These are phyloP conservation scores for Neonectria magnoliae DNA, from an alignment of 2,329 filamentous ascomycete genomes.

Conservation along the genomic window DNA sequence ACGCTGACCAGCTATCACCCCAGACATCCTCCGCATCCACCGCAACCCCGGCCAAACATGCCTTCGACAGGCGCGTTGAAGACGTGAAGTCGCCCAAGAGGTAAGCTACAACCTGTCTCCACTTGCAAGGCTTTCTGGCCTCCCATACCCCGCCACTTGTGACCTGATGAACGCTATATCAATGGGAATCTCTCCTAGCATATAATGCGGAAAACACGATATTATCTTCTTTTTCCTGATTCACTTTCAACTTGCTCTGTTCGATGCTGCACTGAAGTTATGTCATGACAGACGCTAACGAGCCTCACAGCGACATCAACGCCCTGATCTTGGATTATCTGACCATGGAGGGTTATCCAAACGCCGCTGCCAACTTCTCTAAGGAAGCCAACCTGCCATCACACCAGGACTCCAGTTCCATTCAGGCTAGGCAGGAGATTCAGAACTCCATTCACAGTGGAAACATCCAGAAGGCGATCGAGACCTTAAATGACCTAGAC, in stretches of 20 bases:
- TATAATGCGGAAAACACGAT: constrained; percentile 88
- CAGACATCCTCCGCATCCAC: constrained; percentile 79
- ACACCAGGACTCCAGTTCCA: constrained; percentile 76
- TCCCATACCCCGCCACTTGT: constrained; percentile 11
- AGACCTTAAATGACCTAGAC: constrained; percentile 87
- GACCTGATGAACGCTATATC: constrained; percentile 84
- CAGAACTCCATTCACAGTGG: constrained; percentile 86
- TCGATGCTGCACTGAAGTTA: constrained; percentile 7
- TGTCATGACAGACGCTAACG: constrained; percentile 40
- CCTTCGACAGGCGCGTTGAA: constrained; percentile 84
- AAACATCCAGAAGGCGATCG: constrained; percentile 85
- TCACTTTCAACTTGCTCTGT: constrained; percentile 10
- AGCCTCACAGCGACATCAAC: constrained; percentile 83
- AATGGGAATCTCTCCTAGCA: constrained; percentile 99
- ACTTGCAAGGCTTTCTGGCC: not conserved
- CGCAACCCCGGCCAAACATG: constrained; percentile 74
- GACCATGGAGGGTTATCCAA: constrained; percentile 93
- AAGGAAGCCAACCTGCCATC: constrained; percentile 89
- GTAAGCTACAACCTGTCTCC: constrained; percentile 65
- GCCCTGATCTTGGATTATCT: constrained; percentile 95
- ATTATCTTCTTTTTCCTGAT: constrained; percentile 74
- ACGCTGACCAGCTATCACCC: constrained; percentile 28
- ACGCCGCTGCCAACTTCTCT: constrained; percentile 92
- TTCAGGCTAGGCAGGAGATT: constrained; percentile 83
- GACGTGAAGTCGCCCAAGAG: constrained; percentile 89